phyloP scores from a whole-genome alignment of 352 stramenopile genomes.

The Thalassiosira exigua region DNA sequence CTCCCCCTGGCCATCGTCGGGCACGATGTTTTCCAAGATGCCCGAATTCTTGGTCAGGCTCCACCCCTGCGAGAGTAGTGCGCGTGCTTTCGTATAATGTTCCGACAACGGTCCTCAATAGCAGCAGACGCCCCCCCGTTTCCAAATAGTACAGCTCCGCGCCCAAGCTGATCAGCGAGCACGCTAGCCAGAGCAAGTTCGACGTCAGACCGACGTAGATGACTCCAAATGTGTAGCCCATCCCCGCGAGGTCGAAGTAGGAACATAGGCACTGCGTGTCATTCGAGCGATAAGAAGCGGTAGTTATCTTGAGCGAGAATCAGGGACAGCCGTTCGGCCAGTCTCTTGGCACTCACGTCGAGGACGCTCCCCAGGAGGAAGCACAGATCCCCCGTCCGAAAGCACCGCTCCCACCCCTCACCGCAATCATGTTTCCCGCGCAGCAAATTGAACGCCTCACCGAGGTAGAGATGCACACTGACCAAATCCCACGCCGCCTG shows the following conservation, averaged over 20 bases:
- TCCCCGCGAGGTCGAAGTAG: slow-evolving; percentile 7
- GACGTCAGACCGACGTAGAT: slow-evolving; percentile 3
- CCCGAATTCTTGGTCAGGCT: slow-evolving; percentile 17
- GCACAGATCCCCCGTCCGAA: slow-evolving; percentile 10
- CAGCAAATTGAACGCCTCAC: slow-evolving; percentile 7
- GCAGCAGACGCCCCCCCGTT: no score
- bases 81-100: no score
- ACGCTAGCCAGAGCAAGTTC: slow-evolving; percentile 18
- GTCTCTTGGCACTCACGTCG: slow-evolving; percentile 31
- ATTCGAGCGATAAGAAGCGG: no score
- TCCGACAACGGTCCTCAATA: no score
- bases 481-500: slow-evolving; percentile 7
- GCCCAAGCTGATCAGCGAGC: slow-evolving; percentile 14
- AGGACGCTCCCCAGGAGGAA: slow-evolving; percentile 21
- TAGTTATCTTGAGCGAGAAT: no score
- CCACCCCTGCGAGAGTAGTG: slow-evolving; percentile 36
- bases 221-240: neutral
- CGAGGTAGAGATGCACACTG: slow-evolving; percentile 29
- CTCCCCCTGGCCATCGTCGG: slow-evolving; percentile 15
- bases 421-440: slow-evolving; percentile 4
- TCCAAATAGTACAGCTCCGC: slow-evolving; percentile 26
- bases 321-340: no score
- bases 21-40: slow-evolving; percentile 30
- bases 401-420: slow-evolving; percentile 10
- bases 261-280: no score